These are phyloP conservation scores for Lentinula lateritia DNA, from an alignment of 768 basidiomycete species.

Conservation along the genomic window DNA sequence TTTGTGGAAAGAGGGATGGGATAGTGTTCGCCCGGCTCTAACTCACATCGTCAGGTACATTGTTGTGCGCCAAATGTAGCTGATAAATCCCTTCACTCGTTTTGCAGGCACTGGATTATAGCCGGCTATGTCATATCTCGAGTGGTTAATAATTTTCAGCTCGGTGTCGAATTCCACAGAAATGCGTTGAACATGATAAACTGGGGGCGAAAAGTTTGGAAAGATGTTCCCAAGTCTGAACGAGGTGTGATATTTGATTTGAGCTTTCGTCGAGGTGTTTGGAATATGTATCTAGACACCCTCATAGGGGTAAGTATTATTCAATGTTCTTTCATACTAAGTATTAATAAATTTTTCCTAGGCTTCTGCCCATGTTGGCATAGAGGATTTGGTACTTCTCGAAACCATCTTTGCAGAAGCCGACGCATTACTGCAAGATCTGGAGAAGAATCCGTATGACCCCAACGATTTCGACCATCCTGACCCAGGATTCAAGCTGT, in stretches of 20 bases:
- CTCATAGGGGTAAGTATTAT: constrained; percentile 25
- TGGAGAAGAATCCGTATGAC: constrained; percentile 19
- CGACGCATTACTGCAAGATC: constrained; percentile 24
- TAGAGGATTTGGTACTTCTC: constrained; percentile 8
- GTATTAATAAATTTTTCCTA: neutral
- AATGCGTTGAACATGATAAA: constrained; percentile 33
- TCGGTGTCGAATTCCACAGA: constrained; percentile 27
- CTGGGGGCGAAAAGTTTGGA: constrained; percentile 35
- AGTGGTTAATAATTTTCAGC: constrained; percentile 10
- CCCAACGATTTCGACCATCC: neutral
- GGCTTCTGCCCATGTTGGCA: neutral
- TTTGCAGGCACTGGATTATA: constrained; percentile 33
- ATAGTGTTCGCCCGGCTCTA: constrained; percentile 11
- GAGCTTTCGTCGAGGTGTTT: constrained; percentile 38
- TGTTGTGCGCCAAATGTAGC: neutral
- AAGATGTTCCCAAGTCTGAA: constrained; percentile 29
- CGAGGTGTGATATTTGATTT: constrained; percentile 37
- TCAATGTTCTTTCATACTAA: neutral
- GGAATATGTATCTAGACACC: constrained; percentile 24
- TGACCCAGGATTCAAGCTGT: constrained; percentile 23
- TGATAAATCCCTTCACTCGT: neutral
- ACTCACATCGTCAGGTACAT: constrained; percentile 14
- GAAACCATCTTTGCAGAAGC: constrained; percentile 26
- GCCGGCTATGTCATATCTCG: constrained; percentile 24
- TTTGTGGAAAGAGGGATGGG: constrained; percentile 12